These are phyloP conservation scores for Mycena sp. DNA, from an alignment of 1,284 basidiomycete genomes.

Conservation along the genomic window DNA sequence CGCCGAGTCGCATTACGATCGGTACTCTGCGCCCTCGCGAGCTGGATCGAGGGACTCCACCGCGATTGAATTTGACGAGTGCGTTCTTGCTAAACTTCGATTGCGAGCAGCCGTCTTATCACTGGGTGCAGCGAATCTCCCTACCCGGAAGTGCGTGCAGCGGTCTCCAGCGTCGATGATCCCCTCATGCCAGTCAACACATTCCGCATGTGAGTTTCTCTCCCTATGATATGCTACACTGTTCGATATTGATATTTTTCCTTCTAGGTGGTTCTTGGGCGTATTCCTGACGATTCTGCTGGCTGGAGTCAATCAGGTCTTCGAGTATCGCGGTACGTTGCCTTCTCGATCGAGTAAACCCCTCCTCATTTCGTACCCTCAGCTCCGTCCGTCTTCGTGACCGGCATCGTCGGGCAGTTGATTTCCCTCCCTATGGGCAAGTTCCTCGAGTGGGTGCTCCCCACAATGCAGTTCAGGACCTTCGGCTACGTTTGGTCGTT, in stretches of 20 bases:
- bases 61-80: slow-evolving; percentile 77
- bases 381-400: slow-evolving; percentile 74
- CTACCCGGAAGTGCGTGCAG: slow-evolving; percentile 88
- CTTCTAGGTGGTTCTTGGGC: slow-evolving; percentile 76
- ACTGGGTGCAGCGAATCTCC: slow-evolving; percentile 73
- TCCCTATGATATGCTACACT: slow-evolving; percentile 6
- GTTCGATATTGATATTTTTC: not conserved
- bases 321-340: slow-evolving; percentile 72
- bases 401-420: slow-evolving; percentile 74
- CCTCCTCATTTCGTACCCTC: slow-evolving; percentile 18
- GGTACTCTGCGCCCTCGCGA: slow-evolving; percentile 54
- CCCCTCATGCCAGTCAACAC: slow-evolving; percentile 83
- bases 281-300: slow-evolving; percentile 65
- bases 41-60: slow-evolving; percentile 64
- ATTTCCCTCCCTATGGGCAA: slow-evolving; percentile 77
- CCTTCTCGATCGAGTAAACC: not conserved
- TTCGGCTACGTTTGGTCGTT: slow-evolving; percentile 77
- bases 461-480: slow-evolving; percentile 69
- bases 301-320: slow-evolving; percentile 75
- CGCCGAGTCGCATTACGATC: slow-evolving; percentile 35
- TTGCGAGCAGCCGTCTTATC: slow-evolving; percentile 27
- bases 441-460: slow-evolving; percentile 70
- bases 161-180: slow-evolving; percentile 83
- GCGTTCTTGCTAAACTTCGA: slow-evolving; percentile 40
- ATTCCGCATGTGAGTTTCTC: slow-evolving; percentile 71